Percentiles rank a stretch among this genome's conserved stretches.
Conservation (phyloP, 208 protist species). For the Leptomonas seymouri region DNA sequence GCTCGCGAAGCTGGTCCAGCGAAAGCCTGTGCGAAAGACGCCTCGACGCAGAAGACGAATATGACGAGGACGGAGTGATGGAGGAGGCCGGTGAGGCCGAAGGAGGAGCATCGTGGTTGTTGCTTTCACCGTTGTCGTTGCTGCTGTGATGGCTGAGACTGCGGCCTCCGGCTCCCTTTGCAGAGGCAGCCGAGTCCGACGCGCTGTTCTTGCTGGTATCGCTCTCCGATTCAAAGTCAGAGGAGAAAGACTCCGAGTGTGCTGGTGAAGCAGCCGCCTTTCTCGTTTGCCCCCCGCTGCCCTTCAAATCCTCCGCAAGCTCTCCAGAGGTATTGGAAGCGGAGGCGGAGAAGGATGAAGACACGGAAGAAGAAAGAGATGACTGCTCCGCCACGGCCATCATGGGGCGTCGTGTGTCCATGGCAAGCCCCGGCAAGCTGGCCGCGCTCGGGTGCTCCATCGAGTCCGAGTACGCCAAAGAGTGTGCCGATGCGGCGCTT, state of each 20-base stretch:
- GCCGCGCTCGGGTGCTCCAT: slow-evolving; percentile 14
- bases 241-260: slow-evolving; percentile 7
- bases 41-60: slow-evolving; percentile 7
- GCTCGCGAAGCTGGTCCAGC: slow-evolving; percentile 16
- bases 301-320: neutral
- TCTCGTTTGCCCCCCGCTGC: neutral
- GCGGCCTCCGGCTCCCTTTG: neutral
- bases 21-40: slow-evolving; percentile 1
- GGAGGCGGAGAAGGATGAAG: slow-evolving; percentile 2
- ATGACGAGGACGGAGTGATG: slow-evolving; percentile 7
- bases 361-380: neutral
- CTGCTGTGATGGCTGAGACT: neutral
- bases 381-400: neutral
- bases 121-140: neutral
- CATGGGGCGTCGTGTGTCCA: neutral
- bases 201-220: neutral
- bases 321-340: neutral
- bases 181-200: neutral
- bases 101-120: neutral
- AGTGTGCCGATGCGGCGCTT: neutral
- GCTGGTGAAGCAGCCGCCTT: neutral
- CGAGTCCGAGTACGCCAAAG: slow-evolving; percentile 10
- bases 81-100: neutral
- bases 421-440: neutral
- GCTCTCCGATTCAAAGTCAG: slow-evolving; percentile 11